phyloP scores from a whole-genome alignment of 306 rosid species.

The Casuarina cunninghamiana region DNA sequence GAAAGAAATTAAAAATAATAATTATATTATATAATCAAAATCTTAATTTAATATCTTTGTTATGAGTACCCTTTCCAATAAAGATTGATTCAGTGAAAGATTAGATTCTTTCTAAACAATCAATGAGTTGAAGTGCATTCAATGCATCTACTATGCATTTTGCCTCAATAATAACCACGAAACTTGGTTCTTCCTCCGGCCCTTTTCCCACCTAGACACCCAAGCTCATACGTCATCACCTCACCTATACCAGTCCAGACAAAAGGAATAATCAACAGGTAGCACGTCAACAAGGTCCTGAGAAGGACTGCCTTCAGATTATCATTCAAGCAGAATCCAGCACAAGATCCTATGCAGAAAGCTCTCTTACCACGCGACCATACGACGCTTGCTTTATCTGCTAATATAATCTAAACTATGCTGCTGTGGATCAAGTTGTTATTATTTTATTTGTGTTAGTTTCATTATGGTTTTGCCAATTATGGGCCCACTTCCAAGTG shows the following conservation, averaged over 20 bases:
- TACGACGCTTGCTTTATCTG: conserved; percentile 30
- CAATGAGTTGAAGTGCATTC: no score
- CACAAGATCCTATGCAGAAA: conserved; percentile 41
- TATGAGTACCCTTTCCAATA: no score
- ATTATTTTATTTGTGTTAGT: not conserved
- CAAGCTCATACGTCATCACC: no score
- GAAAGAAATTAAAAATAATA: no score
- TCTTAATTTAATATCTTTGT: no score
- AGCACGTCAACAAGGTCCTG: not conserved
- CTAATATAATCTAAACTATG: not conserved
- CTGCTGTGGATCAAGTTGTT: not conserved
- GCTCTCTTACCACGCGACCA: conserved; percentile 60
- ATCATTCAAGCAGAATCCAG: conserved; percentile 43
- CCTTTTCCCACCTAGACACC: no score
- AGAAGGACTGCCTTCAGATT: conserved; percentile 15
- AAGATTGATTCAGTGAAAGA: no score
- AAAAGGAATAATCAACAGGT: not conserved
- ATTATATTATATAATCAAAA: no score
- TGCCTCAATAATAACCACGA: not conserved
- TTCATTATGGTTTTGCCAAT: conserved; percentile 20
- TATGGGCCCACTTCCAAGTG: not conserved
- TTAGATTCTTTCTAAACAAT: no score
- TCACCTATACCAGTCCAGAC: not conserved
- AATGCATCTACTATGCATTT: no score
- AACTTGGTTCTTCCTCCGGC: not conserved